Evolutionary conservation across 352 stramenopile species (phyloP).

Genomic region (Halophytophthora batemanensis): DNA sequence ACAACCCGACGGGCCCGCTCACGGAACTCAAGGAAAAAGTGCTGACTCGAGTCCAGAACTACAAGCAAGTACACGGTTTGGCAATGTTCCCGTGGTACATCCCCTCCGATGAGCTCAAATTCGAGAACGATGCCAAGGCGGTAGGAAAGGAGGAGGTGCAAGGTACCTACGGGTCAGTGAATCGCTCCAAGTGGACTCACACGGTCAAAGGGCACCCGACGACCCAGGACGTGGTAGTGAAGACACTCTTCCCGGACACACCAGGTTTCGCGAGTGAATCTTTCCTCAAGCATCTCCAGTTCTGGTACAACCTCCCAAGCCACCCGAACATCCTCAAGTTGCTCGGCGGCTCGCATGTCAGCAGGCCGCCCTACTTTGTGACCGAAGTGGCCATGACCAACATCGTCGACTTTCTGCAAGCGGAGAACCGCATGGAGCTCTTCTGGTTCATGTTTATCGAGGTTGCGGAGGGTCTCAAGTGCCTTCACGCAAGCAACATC

Average conservation of each 20-base stretch:
- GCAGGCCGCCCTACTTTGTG: constrained; percentile 24
- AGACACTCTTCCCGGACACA: constrained; percentile 6
- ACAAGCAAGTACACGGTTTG: constrained; percentile 6
- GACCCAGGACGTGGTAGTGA: constrained; percentile 18
- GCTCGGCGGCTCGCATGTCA: constrained; percentile 34
- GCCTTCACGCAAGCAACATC: constrained; percentile 38
- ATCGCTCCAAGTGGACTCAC: constrained; percentile 9
- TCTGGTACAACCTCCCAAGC: constrained; percentile 26
- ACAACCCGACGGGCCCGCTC: constrained; percentile 7
- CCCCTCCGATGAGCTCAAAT: constrained; percentile 19
- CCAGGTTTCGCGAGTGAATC: neutral
- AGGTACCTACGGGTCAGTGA: constrained; percentile 15
- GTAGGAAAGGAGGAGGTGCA: neutral
- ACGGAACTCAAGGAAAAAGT: constrained; percentile 9
- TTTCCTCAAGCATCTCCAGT: constrained; percentile 30
- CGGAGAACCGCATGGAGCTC: neutral
- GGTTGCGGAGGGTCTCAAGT: constrained; percentile 34
- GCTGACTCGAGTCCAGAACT: constrained; percentile 6
- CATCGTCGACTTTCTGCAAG: constrained; percentile 13
- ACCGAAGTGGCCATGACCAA: constrained; percentile 27
- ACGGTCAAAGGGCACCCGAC: constrained; percentile 4
- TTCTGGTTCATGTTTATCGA: constrained; percentile 23
- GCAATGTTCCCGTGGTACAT: constrained; percentile 24
- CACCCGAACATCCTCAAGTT: constrained; percentile 35
- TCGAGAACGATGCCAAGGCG: constrained; percentile 4